phyloP scores from a whole-genome alignment of 129 eudicot species.

The Flaveria bidentis region DNA sequence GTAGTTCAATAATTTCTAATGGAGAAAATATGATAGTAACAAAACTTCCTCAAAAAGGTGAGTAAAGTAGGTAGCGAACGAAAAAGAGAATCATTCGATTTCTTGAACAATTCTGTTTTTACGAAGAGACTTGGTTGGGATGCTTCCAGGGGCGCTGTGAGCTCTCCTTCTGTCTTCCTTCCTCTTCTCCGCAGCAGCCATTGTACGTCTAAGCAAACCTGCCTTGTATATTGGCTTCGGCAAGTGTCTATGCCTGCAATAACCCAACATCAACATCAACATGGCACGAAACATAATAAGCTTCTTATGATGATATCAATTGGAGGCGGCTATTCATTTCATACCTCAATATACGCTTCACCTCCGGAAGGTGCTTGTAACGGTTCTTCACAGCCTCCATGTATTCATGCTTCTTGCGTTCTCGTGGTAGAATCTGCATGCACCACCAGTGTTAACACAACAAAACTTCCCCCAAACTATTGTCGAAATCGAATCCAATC shows the following conservation, averaged over 20 bases:
- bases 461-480: slow-evolving; percentile 1
- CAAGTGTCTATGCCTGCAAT: slow-evolving; percentile 87
- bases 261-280: not conserved
- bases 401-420: slow-evolving; percentile 86
- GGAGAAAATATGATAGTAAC: no score
- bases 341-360: slow-evolving; percentile 88
- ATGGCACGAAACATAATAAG: no score
- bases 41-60: no score
- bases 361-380: slow-evolving; percentile 94
- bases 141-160: slow-evolving; percentile 88
- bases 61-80: no score
- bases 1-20: no score
- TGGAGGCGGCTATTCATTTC: slow-evolving; percentile 2
- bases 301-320: no score
- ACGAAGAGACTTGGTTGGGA: slow-evolving; percentile 55
- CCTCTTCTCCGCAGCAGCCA: slow-evolving; percentile 65
- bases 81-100: slow-evolving; percentile 35
- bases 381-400: slow-evolving; percentile 84
- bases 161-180: slow-evolving; percentile 83
- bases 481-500: no score
- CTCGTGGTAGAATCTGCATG: slow-evolving; percentile 92
- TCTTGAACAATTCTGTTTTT: slow-evolving; percentile 65
- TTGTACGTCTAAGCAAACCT: slow-evolving; percentile 51
- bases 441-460: not conserved
- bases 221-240: slow-evolving; percentile 91